phyloP scores from a whole-genome alignment of 2,329 filamentous ascomycete species.

The Phaeoacremonium minimum region DNA sequence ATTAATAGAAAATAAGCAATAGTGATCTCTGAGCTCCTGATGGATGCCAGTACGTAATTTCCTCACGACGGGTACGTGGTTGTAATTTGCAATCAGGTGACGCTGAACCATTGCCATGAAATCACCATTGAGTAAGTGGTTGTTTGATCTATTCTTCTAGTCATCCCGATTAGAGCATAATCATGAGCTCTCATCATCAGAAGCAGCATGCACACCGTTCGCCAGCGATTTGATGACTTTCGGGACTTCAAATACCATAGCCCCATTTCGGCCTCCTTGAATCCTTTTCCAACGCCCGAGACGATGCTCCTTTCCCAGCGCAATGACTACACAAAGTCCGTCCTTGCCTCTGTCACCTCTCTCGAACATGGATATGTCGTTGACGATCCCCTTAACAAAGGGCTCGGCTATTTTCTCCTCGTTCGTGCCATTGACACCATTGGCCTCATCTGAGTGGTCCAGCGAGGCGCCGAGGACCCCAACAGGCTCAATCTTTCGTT shows the following conservation, averaged over 20 bases:
- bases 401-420: not conserved
- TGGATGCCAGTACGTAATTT: too few relatives aligned
- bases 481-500: slow-evolving; percentile 68
- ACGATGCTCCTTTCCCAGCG: slow-evolving; percentile 79
- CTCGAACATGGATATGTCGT: slow-evolving; percentile 85
- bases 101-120: too few relatives aligned
- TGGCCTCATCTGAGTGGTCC: slow-evolving; percentile 3
- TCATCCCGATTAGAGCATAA: too few relatives aligned
- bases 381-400: slow-evolving; percentile 70
- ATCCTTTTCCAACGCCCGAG: slow-evolving; percentile 76
- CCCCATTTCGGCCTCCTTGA: slow-evolving; percentile 68
- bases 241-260: slow-evolving; percentile 82
- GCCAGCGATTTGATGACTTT: slow-evolving; percentile 27
- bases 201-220: slow-evolving; percentile 8
- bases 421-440: slow-evolving; percentile 1
- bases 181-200: slow-evolving; percentile 30
- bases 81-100: too few relatives aligned
- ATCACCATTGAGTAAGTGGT: too few relatives aligned
- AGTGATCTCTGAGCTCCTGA: too few relatives aligned
- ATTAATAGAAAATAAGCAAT: too few relatives aligned
- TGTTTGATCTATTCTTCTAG: too few relatives aligned
- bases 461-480: slow-evolving; percentile 55
- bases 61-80: too few relatives aligned
- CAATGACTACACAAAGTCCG: slow-evolving; percentile 81
- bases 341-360: slow-evolving; percentile 71